Evolutionary conservation across 768 basidiomycete species (phyloP).

Genomic region (Termitomyces sp.): DNA sequence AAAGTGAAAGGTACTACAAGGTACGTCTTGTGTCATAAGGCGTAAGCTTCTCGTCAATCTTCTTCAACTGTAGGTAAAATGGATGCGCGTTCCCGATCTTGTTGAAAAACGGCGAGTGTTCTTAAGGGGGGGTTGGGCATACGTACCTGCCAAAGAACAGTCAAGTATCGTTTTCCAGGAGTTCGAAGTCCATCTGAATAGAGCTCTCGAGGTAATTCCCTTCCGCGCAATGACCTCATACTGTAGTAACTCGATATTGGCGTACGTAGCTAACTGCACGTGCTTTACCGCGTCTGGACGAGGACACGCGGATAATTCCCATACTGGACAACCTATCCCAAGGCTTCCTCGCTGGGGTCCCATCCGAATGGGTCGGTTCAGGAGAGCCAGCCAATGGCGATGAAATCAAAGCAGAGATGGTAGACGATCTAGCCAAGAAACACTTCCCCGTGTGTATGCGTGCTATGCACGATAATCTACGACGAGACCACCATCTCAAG

Average conservation of each 20-base stretch:
- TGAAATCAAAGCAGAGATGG: constrained; percentile 89
- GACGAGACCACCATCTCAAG: constrained; percentile 81
- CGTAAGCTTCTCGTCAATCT: not conserved
- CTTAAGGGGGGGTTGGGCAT: constrained; percentile 81
- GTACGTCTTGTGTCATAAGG: constrained; percentile 29
- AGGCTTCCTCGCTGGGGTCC: constrained; percentile 89
- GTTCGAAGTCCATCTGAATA: constrained; percentile 69
- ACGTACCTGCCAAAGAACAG: constrained; percentile 72
- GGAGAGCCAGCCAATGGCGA: constrained; percentile 47
- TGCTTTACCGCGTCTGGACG: constrained; percentile 86
- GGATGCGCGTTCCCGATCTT: constrained; percentile 93
- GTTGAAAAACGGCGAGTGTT: constrained; percentile 80
- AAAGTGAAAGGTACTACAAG: constrained; percentile 71
- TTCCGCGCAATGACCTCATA: not conserved
- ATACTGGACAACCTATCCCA: constrained; percentile 89
- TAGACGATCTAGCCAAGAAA: constrained; percentile 79
- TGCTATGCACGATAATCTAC: constrained; percentile 76
- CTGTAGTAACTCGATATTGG: not conserved
- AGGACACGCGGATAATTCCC: constrained; percentile 87
- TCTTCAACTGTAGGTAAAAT: constrained; percentile 86
- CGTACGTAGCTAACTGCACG: constrained; percentile 72
- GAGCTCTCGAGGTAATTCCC: constrained; percentile 68
- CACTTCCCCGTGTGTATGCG: constrained; percentile 98
- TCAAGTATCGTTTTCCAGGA: constrained; percentile 87
- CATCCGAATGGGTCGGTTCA: constrained; percentile 71